phyloP scores from a whole-genome alignment of 176 grass and related monocot genomes.

The Oryza punctata region DNA sequence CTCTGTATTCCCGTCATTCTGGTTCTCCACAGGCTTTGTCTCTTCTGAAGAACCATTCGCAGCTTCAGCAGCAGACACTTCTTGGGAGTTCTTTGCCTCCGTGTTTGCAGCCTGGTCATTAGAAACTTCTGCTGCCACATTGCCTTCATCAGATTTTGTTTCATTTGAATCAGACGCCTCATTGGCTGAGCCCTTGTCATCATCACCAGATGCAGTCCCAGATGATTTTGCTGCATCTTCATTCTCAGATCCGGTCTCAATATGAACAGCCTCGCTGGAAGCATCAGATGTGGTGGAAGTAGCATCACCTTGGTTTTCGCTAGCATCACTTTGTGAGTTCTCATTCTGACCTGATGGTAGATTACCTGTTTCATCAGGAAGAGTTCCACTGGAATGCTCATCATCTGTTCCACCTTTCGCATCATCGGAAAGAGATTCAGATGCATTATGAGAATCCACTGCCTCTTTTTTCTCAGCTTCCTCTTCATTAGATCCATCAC shows the following conservation, averaged over 20 bases:
- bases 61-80: slow-evolving; percentile 27
- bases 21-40: slow-evolving; percentile 21
- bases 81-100: slow-evolving; percentile 32
- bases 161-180: slow-evolving; percentile 21
- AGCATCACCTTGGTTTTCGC: slow-evolving; percentile 35
- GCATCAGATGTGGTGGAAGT: slow-evolving; percentile 36
- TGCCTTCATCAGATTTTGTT: slow-evolving; percentile 18
- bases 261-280: slow-evolving; percentile 24
- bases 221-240: slow-evolving; percentile 37
- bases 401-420: slow-evolving; percentile 19
- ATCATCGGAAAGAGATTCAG: slow-evolving; percentile 30
- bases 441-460: slow-evolving; percentile 23
- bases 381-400: slow-evolving; percentile 32
- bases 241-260: slow-evolving; percentile 40
- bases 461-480: slow-evolving; percentile 41
- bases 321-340: slow-evolving; percentile 28
- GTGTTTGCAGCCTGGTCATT: slow-evolving; percentile 23
- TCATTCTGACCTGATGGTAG: slow-evolving; percentile 42
- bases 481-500: slow-evolving; percentile 42
- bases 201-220: slow-evolving; percentile 31
- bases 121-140: slow-evolving; percentile 20
- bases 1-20: slow-evolving; percentile 35
- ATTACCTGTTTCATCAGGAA: slow-evolving; percentile 57
- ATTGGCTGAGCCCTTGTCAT: slow-evolving; percentile 24
- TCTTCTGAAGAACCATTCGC: slow-evolving; percentile 47